Evolutionary conservation across 1,284 basidiomycete species (phyloP).

Genomic region (Ceratobasidium sp.): DNA sequence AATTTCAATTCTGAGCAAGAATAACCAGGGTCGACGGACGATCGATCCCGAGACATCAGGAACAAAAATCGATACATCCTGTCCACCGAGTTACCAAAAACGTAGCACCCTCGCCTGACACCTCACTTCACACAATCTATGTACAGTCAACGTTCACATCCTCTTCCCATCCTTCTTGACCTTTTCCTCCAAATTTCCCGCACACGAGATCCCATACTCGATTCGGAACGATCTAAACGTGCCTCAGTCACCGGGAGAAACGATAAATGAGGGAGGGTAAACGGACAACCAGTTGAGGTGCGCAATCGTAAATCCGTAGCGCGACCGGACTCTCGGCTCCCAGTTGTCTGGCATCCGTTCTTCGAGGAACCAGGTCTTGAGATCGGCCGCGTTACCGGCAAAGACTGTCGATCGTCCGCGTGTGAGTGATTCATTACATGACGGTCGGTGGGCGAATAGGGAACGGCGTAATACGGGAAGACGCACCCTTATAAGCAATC

Average conservation of each 20-base stretch:
- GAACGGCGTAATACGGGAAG: neutral
- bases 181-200: constrained; percentile 26
- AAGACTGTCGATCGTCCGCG: constrained; percentile 22
- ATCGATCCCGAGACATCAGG: neutral
- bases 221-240: constrained; percentile 10
- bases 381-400: constrained; percentile 41
- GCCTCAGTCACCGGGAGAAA: neutral
- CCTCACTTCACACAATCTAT: neutral
- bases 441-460: neutral
- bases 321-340: constrained; percentile 23
- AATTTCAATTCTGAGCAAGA: neutral
- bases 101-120: neutral
- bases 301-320: constrained; percentile 44
- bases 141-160: neutral
- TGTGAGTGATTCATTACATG: neutral
- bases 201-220: constrained; percentile 1
- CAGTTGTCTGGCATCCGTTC: constrained; percentile 47
- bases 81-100: neutral
- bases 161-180: constrained; percentile 29
- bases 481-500: constrained; percentile 35
- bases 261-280: neutral
- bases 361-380: constrained; percentile 46
- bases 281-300: constrained; percentile 26
- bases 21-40: neutral
- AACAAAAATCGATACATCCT: neutral